Evolutionary conservation across 371 early-diverging fungal species (phyloP).

Genomic region (Circinella umbellata): DNA sequence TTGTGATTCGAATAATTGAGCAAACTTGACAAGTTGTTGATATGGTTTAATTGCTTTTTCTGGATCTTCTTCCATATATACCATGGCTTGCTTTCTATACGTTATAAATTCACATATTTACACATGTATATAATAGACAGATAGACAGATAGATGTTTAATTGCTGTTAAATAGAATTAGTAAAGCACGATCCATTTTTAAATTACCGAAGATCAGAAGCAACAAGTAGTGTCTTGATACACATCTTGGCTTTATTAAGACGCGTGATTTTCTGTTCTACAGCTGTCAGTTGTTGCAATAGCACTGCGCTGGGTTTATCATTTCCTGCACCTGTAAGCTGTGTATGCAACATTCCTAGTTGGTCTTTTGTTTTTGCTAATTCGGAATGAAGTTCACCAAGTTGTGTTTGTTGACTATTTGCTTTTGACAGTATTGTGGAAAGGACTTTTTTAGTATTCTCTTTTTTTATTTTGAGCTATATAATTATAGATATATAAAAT

Average conservation of each 20-base stretch:
- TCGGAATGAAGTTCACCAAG: slow-evolving; percentile 18
- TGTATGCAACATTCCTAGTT: slow-evolving; percentile 18
- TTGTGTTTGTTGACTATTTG: slow-evolving; percentile 17
- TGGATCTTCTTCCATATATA: slow-evolving; percentile 36
- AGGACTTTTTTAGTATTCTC: slow-evolving; percentile 19
- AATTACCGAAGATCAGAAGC: slow-evolving; percentile 15
- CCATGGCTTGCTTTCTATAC: slow-evolving; percentile 37
- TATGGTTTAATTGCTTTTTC: slow-evolving; percentile 49
- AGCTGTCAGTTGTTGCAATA: slow-evolving; percentile 17
- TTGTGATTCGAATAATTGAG: slow-evolving; percentile 16
- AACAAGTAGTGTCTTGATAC: slow-evolving; percentile 39
- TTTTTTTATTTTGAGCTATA: slow-evolving; percentile 17
- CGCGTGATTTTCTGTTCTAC: slow-evolving; percentile 32
- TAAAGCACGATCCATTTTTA: neutral
- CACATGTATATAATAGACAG: too few relatives aligned
- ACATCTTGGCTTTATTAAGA: slow-evolving; percentile 32
- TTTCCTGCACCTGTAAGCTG: neutral
- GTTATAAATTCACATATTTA: neutral
- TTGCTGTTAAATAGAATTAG: too few relatives aligned
- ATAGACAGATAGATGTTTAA: too few relatives aligned
- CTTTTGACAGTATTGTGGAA: neutral
- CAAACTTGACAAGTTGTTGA: slow-evolving; percentile 43
- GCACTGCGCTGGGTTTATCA: slow-evolving; percentile 1
- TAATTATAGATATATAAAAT: neutral
- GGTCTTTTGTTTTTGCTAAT: slow-evolving; percentile 19